These are phyloP conservation scores for Conticribra guillardii DNA, from an alignment of 108 stramenopile genomes.

Conservation along the genomic window DNA sequence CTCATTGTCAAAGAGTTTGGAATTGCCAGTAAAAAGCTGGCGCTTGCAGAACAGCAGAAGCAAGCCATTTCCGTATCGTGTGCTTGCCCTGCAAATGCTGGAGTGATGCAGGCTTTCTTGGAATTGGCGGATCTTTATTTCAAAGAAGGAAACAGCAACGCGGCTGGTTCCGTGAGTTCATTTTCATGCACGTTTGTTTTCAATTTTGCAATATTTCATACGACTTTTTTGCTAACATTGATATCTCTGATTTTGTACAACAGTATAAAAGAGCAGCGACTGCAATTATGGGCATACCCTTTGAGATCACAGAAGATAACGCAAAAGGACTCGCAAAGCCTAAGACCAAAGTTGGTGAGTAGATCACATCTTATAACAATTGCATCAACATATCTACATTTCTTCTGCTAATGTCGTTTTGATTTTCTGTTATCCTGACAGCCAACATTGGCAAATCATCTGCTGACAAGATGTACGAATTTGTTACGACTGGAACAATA, in stretches of 20 bases:
- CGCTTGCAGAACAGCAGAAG: slow-evolving; percentile 43
- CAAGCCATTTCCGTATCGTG: slow-evolving; percentile 50
- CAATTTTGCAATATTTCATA: not conserved
- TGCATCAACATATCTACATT: not conserved
- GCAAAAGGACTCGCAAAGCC: slow-evolving; percentile 76
- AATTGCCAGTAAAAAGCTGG: slow-evolving; percentile 53
- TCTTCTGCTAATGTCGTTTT: not conserved
- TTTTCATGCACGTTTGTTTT: not conserved
- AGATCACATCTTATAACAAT: not conserved
- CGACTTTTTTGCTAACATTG: not conserved
- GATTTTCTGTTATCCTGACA: not conserved
- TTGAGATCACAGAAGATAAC: slow-evolving; percentile 75
- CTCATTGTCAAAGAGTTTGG: slow-evolving; percentile 69
- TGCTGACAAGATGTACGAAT: slow-evolving; percentile 80
- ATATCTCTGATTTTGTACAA: not conserved
- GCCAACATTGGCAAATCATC: slow-evolving; percentile 65
- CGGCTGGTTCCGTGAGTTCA: slow-evolving; percentile 25
- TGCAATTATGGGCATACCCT: slow-evolving; percentile 59
- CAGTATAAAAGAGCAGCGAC: slow-evolving; percentile 52
- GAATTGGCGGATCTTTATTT: slow-evolving; percentile 62
- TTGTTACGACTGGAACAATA: slow-evolving; percentile 68
- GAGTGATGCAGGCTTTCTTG: slow-evolving; percentile 54
- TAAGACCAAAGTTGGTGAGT: slow-evolving; percentile 71
- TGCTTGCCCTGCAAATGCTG: slow-evolving; percentile 61
- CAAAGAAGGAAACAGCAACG: slow-evolving; percentile 67